phyloP scores from a whole-genome alignment of 2,329 filamentous ascomycete species.

The Venturia pyrina region DNA sequence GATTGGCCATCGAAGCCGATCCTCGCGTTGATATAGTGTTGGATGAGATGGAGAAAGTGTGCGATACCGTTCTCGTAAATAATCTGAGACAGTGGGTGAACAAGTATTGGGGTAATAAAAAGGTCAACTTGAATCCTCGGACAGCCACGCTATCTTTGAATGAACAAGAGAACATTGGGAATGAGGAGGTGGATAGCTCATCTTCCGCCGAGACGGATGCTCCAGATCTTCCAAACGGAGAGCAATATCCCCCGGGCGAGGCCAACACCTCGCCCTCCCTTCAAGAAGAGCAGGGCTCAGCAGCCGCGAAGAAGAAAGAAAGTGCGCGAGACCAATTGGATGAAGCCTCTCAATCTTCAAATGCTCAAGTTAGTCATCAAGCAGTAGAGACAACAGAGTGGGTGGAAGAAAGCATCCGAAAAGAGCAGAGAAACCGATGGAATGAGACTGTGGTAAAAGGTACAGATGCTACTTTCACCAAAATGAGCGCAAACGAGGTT shows the following conservation, averaged over 20 bases:
- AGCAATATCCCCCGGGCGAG: neutral
- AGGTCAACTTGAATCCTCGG: neutral
- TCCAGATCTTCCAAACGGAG: neutral
- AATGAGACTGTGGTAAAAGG: neutral
- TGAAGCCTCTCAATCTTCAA: neutral
- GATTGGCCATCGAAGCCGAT: constrained; percentile 21
- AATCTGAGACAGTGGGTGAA: constrained; percentile 5
- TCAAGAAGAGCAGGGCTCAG: neutral
- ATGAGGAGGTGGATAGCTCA: neutral
- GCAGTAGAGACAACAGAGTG: neutral
- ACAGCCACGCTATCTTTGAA: neutral
- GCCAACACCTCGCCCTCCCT: neutral
- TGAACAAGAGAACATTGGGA: neutral
- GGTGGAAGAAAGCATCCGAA: neutral
- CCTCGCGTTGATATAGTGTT: constrained; percentile 22
- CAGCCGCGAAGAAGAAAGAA: neutral
- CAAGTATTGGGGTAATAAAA: neutral
- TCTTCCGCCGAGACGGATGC: neutral
- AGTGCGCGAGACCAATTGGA: neutral
- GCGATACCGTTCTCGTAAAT: constrained; percentile 9
- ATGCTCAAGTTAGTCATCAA: neutral
- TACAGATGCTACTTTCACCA: neutral
- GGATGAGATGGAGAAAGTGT: constrained; percentile 20
- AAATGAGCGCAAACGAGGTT: neutral
- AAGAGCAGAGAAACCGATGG: neutral